Evolutionary conservation across 108 stramenopile genomes (phyloP).

Genomic region (Mediolabrus comicus): DNA sequence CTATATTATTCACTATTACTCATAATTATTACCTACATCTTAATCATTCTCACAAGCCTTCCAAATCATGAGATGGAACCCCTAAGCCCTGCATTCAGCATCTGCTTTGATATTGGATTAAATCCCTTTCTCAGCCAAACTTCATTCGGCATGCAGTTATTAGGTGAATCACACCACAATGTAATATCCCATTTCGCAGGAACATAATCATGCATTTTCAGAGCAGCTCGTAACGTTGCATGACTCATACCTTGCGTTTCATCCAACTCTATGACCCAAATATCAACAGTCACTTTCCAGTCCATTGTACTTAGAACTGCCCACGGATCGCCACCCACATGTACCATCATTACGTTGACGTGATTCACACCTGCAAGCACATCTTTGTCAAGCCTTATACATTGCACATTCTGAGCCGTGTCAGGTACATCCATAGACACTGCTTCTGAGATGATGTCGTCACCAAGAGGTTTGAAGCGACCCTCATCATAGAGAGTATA

Average conservation of each 20-base stretch:
- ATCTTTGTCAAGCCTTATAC: constrained; percentile 37
- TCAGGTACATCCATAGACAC: constrained; percentile 10
- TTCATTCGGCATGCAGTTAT: constrained; percentile 48
- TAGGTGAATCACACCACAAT: constrained; percentile 49
- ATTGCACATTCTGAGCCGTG: constrained; percentile 17
- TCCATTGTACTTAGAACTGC: constrained; percentile 50
- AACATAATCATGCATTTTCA: constrained; percentile 48
- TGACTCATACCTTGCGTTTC: constrained; percentile 31
- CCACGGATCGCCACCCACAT: constrained; percentile 50
- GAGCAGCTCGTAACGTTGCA: constrained; percentile 30
- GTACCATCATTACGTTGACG: constrained; percentile 49
- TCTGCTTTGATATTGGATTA: constrained; percentile 37
- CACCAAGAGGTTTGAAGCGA: constrained; percentile 13
- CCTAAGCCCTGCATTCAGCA: constrained; percentile 9
- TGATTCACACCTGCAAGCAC: constrained; percentile 33
- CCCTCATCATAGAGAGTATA: constrained; percentile 19
- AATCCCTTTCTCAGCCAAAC: constrained; percentile 55
- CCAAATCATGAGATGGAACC: constrained; percentile 1
- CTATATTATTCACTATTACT: background rate
- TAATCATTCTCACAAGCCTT: background rate
- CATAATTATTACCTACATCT: background rate
- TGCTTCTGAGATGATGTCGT: constrained; percentile 3
- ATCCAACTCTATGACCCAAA: constrained; percentile 52
- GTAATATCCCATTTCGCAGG: constrained; percentile 59
- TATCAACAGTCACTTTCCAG: constrained; percentile 49